phyloP scores from a whole-genome alignment of 1,284 basidiomycete genomes.

The Mycosarcoma maydis region DNA sequence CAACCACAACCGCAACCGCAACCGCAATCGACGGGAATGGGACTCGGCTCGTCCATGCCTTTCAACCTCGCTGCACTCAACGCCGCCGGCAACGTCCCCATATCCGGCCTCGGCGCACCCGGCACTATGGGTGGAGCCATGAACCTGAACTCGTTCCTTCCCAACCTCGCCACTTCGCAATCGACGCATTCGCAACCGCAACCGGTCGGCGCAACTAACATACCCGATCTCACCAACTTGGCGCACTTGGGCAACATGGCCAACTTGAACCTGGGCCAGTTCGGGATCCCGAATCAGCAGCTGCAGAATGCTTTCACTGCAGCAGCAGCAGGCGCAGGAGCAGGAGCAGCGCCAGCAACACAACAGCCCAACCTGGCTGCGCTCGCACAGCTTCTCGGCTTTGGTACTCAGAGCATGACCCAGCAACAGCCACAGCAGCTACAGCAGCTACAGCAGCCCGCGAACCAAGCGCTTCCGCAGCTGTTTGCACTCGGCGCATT shows the following conservation, averaged over 20 bases:
- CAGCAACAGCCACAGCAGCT: constrained; percentile 9
- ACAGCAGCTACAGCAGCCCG: constrained; percentile 3
- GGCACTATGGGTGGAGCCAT: constrained; percentile 6
- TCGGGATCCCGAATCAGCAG: neutral
- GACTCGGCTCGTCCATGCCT: constrained; percentile 42
- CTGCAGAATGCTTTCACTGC: neutral
- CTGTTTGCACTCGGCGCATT: constrained; percentile 2
- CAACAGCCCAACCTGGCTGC: constrained; percentile 30
- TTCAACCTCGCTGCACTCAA: constrained; percentile 36
- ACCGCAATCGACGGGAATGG: constrained; percentile 20
- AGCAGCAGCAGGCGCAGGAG: constrained; percentile 4
- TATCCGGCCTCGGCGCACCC: constrained; percentile 13
- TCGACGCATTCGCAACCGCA: too few species aligned
- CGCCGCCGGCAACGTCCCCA: constrained; percentile 30
- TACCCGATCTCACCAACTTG: too few species aligned
- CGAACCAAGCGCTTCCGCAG: constrained; percentile 10
- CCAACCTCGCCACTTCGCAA: too few species aligned
- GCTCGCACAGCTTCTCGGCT: constrained; percentile 20
- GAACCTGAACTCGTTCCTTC: neutral
- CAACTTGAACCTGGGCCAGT: constrained; percentile 18
- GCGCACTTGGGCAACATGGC: neutral
- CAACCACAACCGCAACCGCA: neutral
- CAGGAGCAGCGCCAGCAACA: constrained; percentile 14
- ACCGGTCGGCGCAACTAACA: too few species aligned
- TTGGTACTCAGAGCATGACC: constrained; percentile 15